Percentiles rank a stretch among this genome's conserved stretches.
These are phyloP conservation scores for Pythium scleroteichum DNA, from an alignment of 352 stramenopile genomes.

Conservation along the genomic window DNA sequence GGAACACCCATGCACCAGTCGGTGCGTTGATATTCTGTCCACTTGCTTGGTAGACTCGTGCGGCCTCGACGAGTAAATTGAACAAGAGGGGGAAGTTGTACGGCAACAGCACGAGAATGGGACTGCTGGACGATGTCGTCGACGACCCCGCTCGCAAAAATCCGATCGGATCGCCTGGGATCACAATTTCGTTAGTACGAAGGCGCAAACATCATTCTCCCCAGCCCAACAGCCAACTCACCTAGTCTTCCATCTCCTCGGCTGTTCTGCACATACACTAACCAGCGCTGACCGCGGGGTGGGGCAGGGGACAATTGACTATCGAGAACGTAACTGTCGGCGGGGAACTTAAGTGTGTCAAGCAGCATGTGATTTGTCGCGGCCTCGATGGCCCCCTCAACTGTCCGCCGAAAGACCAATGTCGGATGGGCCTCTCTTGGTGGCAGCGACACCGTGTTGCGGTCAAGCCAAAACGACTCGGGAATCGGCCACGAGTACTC, in stretches of 20 bases:
- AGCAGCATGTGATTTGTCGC: constrained; percentile 87
- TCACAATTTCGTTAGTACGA: neutral
- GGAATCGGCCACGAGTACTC: constrained; percentile 85
- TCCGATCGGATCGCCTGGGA: constrained; percentile 71
- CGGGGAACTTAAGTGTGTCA: constrained; percentile 87
- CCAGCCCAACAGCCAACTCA: constrained; percentile 20
- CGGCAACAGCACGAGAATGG: constrained; percentile 81
- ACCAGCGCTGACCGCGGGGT: constrained; percentile 73
- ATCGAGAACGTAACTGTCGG: constrained; percentile 77
- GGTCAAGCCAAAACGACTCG: constrained; percentile 84
- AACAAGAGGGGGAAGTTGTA: constrained; percentile 89
- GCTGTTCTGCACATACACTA: constrained; percentile 82
- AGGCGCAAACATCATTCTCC: neutral
- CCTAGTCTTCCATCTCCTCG: constrained; percentile 78
- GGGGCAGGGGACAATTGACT: constrained; percentile 53
- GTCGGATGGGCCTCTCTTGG: constrained; percentile 77
- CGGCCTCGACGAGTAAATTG: constrained; percentile 77
- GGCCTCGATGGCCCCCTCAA: constrained; percentile 78
- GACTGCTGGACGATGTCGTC: constrained; percentile 28
- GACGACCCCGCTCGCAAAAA: constrained; percentile 59
- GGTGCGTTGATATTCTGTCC: constrained; percentile 73
- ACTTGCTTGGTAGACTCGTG: constrained; percentile 77
- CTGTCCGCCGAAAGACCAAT: constrained; percentile 64
- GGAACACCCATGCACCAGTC: constrained; percentile 78
- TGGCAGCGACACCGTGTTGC: constrained; percentile 73